Conservation (phyloP, 495 filamentous ascomycete genomes). For the Lentithecium fluviatile region DNA sequence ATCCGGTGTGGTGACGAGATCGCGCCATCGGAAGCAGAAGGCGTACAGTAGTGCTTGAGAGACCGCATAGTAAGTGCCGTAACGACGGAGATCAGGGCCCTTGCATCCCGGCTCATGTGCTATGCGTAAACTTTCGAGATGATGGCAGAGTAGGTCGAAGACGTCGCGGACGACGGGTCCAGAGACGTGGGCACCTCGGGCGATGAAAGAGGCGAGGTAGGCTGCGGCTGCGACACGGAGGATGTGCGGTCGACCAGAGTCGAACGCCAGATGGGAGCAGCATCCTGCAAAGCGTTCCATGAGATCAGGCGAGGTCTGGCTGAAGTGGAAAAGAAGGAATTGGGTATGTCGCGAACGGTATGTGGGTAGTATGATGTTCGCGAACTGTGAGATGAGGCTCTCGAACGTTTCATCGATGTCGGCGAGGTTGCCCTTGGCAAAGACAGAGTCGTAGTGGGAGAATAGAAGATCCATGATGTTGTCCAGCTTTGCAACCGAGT, state of each 20-base stretch:
- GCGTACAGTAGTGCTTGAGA: conserved; percentile 90
- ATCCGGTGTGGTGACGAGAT: conserved; percentile 64
- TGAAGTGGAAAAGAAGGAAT: conserved; percentile 92
- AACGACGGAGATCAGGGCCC: conserved; percentile 80
- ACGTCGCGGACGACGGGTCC: conserved; percentile 72
- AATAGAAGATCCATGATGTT: conserved; percentile 88
- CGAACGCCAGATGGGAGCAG: conserved; percentile 68
- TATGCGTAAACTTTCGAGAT: conserved; percentile 66
- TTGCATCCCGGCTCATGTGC: conserved; percentile 66
- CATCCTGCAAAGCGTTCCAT: conserved; percentile 78
- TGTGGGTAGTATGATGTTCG: conserved; percentile 80
- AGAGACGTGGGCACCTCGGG: conserved; percentile 76
- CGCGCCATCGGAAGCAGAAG: conserved; percentile 97
- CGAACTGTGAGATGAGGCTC: conserved; percentile 77
- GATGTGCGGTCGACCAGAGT: conserved; percentile 60
- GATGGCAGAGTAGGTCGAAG: conserved; percentile 68
- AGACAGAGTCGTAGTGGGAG: conserved; percentile 69
- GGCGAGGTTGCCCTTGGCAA: conserved; percentile 51
- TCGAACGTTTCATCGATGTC: conserved; percentile 58
- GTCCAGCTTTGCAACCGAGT: conserved; percentile 88
- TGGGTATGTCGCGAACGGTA: conserved; percentile 83
- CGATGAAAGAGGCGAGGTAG: conserved; percentile 92
- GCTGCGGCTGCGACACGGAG: conserved; percentile 79
- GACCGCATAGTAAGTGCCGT: conserved; percentile 80
- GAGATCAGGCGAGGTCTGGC: conserved; percentile 69